These are phyloP conservation scores for Leccinum variabile DNA, from an alignment of 1,284 basidiomycete genomes.

Conservation along the genomic window DNA sequence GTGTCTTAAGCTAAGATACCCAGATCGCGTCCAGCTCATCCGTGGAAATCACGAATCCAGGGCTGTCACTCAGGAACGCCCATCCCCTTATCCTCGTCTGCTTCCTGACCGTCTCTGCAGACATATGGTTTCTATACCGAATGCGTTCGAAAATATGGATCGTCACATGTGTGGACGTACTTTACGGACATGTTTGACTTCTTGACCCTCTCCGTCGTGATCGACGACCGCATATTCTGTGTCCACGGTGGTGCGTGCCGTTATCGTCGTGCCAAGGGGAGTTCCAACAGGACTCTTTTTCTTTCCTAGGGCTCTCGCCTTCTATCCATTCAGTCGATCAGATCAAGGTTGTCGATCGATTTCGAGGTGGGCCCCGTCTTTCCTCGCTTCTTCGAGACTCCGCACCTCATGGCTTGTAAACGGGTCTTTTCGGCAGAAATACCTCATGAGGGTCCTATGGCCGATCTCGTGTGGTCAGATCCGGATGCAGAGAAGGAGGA, in stretches of 20 bases:
- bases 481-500: slow-evolving; percentile 99
- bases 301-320: slow-evolving; percentile 78
- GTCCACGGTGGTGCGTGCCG: slow-evolving; percentile 83
- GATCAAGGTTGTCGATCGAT: slow-evolving; percentile 98
- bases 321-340: slow-evolving; percentile 99
- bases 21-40: slow-evolving; percentile 95
- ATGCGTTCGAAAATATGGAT: slow-evolving; percentile 97
- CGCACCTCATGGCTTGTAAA: slow-evolving; percentile 25
- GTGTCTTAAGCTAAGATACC: slow-evolving; percentile 96
- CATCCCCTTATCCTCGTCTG: slow-evolving; percentile 20
- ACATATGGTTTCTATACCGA: slow-evolving; percentile 99
- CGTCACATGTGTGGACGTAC: slow-evolving; percentile 96
- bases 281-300: slow-evolving; percentile 4
- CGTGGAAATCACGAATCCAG: slow-evolving; percentile 98
- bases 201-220: slow-evolving; percentile 94
- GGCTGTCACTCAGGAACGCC: slow-evolving; percentile 91
- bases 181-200: slow-evolving; percentile 99
- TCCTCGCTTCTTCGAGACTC: slow-evolving; percentile 22
- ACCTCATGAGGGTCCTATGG: slow-evolving; percentile 99
- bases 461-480: slow-evolving; percentile 99
- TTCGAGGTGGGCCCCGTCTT: slow-evolving; percentile 61
- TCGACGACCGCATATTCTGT: slow-evolving; percentile 99
- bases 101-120: slow-evolving; percentile 45
- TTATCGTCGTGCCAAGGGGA: slow-evolving; percentile 21
- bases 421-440: slow-evolving; percentile 66